Percentiles rank a stretch among this genome's conserved stretches.
phyloP scores from a whole-genome alignment of 192 early-diverging fungal genomes.

The Backusella morwellensis region DNA sequence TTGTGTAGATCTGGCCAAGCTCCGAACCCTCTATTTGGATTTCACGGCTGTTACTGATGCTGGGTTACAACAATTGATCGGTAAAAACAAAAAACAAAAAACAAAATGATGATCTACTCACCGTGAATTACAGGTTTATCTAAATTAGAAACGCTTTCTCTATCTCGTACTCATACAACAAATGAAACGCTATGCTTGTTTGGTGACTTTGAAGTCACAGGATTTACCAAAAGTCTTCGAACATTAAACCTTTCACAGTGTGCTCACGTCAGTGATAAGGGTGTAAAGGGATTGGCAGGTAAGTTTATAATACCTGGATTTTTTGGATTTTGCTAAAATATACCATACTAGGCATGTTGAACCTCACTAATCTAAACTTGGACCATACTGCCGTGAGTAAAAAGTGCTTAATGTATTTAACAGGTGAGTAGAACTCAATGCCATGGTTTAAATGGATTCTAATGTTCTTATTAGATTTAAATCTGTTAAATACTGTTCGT shows the following conservation, averaged over 20 bases:
- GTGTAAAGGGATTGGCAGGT: constrained; percentile 21
- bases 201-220: constrained; percentile 10
- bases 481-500: constrained; percentile 1
- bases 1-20: constrained; percentile 23
- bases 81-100: constrained; percentile 6
- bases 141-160: constrained; percentile 29
- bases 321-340: not conserved
- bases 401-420: constrained; percentile 12
- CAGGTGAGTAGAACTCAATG: not conserved
- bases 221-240: constrained; percentile 9
- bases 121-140: not conserved
- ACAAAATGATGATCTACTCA: not conserved
- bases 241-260: constrained; percentile 20
- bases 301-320: not conserved
- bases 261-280: constrained; percentile 10
- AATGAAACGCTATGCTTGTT: constrained; percentile 17
- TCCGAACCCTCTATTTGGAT: constrained; percentile 45
- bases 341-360: constrained; percentile 4
- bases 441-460: not conserved
- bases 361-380: constrained; percentile 36
- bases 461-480: not conserved
- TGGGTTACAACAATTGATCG: constrained; percentile 36
- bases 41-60: constrained; percentile 42
- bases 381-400: constrained; percentile 40
- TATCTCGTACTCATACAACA: constrained; percentile 32